phyloP scores from a whole-genome alignment of 2,329 filamentous ascomycete genomes.

The Trichophyton schoenleinii region DNA sequence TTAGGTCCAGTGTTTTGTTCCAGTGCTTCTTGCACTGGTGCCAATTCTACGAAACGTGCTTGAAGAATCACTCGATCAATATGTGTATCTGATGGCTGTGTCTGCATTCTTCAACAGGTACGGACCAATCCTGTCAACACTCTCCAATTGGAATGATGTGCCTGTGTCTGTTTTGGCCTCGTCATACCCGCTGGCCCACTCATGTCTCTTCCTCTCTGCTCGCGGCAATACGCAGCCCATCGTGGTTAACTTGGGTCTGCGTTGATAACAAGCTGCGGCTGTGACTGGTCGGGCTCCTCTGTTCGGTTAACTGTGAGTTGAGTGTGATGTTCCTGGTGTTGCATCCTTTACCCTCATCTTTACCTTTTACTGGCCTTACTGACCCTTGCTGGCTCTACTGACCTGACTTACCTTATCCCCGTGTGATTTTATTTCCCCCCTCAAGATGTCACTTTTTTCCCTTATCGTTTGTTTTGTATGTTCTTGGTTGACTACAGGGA shows the following conservation, averaged over 20 bases:
- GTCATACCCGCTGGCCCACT: neutral
- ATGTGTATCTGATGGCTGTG: neutral
- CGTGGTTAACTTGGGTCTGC: neutral
- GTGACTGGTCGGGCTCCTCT: neutral
- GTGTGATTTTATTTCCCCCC: neutral
- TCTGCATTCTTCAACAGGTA: neutral
- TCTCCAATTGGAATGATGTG: constrained; percentile 2
- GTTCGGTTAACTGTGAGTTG: neutral
- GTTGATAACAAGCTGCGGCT: neutral
- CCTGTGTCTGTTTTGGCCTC: neutral
- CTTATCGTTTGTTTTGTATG: neutral
- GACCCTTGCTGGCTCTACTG: no score
- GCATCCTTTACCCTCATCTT: neutral
- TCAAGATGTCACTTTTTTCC: neutral
- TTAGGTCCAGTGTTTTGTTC: neutral
- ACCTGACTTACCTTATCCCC: no score
- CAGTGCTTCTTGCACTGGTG: neutral
- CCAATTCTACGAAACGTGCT: neutral
- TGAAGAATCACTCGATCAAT: neutral
- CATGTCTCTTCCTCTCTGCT: constrained; percentile 4
- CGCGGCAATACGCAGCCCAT: neutral
- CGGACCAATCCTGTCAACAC: neutral
- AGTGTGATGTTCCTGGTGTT: neutral
- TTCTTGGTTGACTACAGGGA: constrained; percentile 3
- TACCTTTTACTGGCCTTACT: no score